Base-by-base conservation (phyloP, 2,329 filamentous ascomycete species). In the Plenodomus lindquistii region DNA sequence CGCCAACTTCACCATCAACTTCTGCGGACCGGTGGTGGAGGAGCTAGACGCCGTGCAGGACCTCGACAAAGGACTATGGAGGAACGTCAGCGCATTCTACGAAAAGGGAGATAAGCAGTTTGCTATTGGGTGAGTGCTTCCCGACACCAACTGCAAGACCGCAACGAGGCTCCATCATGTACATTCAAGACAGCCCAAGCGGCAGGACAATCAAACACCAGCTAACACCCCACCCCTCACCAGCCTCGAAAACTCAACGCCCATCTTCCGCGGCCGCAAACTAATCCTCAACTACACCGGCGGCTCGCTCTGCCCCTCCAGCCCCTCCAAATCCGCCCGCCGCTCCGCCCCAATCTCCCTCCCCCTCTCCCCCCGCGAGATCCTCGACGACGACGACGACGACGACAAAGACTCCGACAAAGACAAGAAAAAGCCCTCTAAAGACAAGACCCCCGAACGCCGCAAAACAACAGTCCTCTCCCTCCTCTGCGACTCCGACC, bases 401-500 rank as follows among this genome's bases (percentile, higher is more conserved):
- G 61, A 71, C 27, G 59, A 72, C 17, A 60, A 73, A 63, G 50
- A 73, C 22, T 58, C 69, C 35, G 59, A 75, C 24, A 63, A 75
- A 29, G 57, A 17, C 7, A 60, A 62, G 41, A 60, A 74, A 47
- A 65, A 71, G 37, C 48, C 69, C 63, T 79, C 81, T 11, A 79
- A 81, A 37, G 83, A 86, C 66, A 52, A 48, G 11, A 43, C 21
- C n/a, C 18, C 24, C 85, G 42, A 52, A 29, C 49, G 86, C 48
- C 85, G 88, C 70, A 89, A 88, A 69, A 95, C 90, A 2, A 88
- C 92, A 11, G 86, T 92, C 49, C 91, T 99, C 73, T 94, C 91
- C 19, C 93, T 97, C 70, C 86, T 94, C 57, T 99, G 94, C 78
- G 92, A 97, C 69, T 85, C 84, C 54, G 91, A 97, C 62, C 85